Percentiles rank a stretch among this genome's conserved stretches.
These are phyloP conservation scores for Vanrija sp. DNA, from an alignment of 1,284 basidiomycete species.

Conservation along the genomic window DNA sequence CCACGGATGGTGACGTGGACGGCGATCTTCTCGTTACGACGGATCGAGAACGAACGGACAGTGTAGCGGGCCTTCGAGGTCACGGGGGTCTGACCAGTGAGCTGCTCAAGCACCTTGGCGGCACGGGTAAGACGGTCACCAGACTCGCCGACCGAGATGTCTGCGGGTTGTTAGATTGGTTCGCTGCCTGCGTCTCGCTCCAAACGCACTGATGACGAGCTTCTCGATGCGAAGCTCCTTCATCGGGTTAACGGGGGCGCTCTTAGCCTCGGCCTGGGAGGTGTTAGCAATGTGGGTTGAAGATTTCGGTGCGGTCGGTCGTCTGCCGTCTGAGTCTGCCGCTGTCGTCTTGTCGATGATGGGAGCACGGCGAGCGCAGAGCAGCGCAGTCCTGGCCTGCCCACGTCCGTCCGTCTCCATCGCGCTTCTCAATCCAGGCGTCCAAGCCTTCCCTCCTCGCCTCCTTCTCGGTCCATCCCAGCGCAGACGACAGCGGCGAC, in stretches of 20 bases:
- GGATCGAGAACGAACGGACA: constrained; percentile 97
- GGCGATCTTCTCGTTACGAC: constrained; percentile 99
- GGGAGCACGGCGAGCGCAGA: no score
- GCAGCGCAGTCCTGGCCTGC: no score
- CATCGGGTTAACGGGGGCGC: constrained; percentile 85
- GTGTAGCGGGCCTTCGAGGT: constrained; percentile 99
- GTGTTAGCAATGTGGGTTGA: not conserved
- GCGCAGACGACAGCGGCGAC: no score
- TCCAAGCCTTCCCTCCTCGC: no score
- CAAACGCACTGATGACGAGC: constrained; percentile 92
- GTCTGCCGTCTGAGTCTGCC: not conserved
- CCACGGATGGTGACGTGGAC: constrained; percentile 99
- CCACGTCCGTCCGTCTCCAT: no score
- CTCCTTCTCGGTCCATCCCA: no score
- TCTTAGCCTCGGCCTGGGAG: constrained; percentile 77
- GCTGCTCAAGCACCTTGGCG: constrained; percentile 98
- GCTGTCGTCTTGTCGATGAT: no score
- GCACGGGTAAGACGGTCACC: constrained; percentile 99
- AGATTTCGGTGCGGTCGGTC: not conserved
- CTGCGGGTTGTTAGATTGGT: constrained; percentile 50
- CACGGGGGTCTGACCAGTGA: constrained; percentile 98
- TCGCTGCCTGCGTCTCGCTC: not conserved
- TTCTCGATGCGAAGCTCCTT: constrained; percentile 97
- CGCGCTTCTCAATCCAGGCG: no score
- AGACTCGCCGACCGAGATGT: constrained; percentile 99